Evolutionary conservation across 257 asterid species (phyloP), one percentile per base, ranked within the genome.

Genomic region (Penstemon newberryi): DNA sequence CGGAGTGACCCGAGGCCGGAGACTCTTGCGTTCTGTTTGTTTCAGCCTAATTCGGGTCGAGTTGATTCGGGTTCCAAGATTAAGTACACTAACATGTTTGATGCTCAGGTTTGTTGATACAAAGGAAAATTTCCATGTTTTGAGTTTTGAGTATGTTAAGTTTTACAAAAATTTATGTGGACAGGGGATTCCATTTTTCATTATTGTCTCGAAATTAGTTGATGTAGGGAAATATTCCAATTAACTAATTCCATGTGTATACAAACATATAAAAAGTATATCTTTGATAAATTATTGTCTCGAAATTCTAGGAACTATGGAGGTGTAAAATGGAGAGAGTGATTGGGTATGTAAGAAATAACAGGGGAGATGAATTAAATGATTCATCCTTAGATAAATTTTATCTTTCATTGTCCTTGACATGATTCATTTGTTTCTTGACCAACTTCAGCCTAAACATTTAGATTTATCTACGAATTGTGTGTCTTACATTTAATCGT

Each of bases 51-150:
- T 54, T 13, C 87, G 19, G 94, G 96, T 18, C 84, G 89, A 62
- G 81, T 86, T 18, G 96, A 89, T 63, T 70, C 88, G 5, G 84
- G 84, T 12, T 56, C 86, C 50, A 83, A 81, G 39, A 79, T 83
- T 11, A 84, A 80, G 74, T 89, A 89, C 56, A 84, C 86, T 5
- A 89, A 81, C 84, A 86, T 89, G 96, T 89, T 86, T 60, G 94
- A 89, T 63, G 96, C 96, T 58, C 94, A 89, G 89, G 94, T 87
- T 72, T 73, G 75, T 43, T 46, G 33, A 25, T 25, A 25, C 33
- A 25, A 25, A 25, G 2, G 33, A 25, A 25, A 25, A 25, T 25
- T 25, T 25, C 33, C 33, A 2, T 25, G 1, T 25, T 25, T 25
- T 2, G 33, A 0, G 33, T 25, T 25, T 25, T 25, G 33, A 2